phyloP scores from a whole-genome alignment of 2,329 filamentous ascomycete genomes.

The Alternaria sp. region DNA sequence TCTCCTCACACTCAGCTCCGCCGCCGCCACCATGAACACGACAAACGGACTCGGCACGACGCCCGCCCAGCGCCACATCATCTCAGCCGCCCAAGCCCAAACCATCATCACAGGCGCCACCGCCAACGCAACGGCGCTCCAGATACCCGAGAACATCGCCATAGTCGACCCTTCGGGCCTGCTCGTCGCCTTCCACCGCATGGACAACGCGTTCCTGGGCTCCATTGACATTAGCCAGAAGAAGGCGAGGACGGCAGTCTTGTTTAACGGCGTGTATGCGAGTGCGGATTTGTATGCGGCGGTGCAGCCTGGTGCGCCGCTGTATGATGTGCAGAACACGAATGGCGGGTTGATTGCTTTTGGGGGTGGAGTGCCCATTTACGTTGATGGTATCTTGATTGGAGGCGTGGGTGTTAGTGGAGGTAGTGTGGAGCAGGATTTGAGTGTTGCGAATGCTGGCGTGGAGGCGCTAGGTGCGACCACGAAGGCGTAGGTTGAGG shows the following conservation, averaged over 20 bases:
- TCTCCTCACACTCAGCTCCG: slow-evolving; percentile 19
- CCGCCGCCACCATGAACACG: slow-evolving; percentile 26
- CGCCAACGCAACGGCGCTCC: slow-evolving; percentile 33
- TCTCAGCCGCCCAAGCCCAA: slow-evolving; percentile 37
- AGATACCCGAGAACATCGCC: slow-evolving; percentile 41
- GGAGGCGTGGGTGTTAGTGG: slow-evolving; percentile 43
- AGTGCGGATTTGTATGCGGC: slow-evolving; percentile 23
- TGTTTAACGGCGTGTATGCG: slow-evolving; percentile 36
- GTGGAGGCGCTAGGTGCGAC: slow-evolving; percentile 25
- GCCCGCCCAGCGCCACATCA: slow-evolving; percentile 26
- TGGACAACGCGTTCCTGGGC: slow-evolving; percentile 41
- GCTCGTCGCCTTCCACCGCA: slow-evolving; percentile 39
- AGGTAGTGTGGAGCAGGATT: slow-evolving; percentile 38
- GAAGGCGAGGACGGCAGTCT: slow-evolving; percentile 40
- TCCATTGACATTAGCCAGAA: slow-evolving; percentile 42
- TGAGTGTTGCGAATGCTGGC: slow-evolving; percentile 33
- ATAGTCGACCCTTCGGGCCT: slow-evolving; percentile 40
- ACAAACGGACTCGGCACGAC: slow-evolving; percentile 37
- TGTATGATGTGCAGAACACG: slow-evolving; percentile 38
- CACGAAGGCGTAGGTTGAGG: slow-evolving; percentile 9
- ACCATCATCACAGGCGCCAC: slow-evolving; percentile 32
- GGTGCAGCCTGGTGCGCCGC: slow-evolving; percentile 27
- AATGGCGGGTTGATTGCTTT: slow-evolving; percentile 43
- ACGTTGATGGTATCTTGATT: slow-evolving; percentile 34
- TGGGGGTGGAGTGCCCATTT: slow-evolving; percentile 42